Evolutionary conservation across 192 early-diverging fungal genomes (phyloP).

Genomic region (Obelidium mucronatum): DNA sequence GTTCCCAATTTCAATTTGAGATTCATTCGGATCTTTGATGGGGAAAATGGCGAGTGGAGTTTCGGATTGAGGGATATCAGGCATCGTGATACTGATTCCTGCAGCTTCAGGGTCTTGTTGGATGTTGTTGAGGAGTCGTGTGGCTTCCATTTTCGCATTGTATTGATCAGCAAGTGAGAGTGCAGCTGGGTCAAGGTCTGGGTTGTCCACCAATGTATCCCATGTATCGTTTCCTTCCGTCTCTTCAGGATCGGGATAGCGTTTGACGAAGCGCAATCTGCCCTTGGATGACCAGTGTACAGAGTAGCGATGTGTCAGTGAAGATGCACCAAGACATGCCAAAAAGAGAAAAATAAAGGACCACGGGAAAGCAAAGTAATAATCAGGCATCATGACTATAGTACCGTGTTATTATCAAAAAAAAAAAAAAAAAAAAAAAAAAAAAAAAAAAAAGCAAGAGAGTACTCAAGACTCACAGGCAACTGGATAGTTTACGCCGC

Average conservation of each 20-base stretch:
- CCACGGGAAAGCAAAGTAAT: constrained; percentile 30
- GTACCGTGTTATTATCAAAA: no score
- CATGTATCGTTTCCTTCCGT: constrained; percentile 28
- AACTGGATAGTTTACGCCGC: constrained; percentile 17
- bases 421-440: no score
- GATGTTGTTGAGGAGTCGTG: not conserved
- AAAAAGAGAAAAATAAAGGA: constrained; percentile 27
- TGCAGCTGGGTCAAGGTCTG: constrained; percentile 21
- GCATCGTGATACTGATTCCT: not conserved
- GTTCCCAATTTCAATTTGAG: constrained; percentile 30
- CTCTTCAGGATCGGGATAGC: constrained; percentile 35
- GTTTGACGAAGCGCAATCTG: constrained; percentile 28
- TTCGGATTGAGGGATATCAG: constrained; percentile 20
- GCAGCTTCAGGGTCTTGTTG: constrained; percentile 3
- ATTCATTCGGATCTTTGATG: constrained; percentile 33
- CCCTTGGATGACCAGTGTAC: constrained; percentile 21
- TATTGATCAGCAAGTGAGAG: constrained; percentile 22
- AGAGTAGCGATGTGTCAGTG: constrained; percentile 23
- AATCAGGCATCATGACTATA: constrained; percentile 28
- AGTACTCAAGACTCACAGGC: no score
- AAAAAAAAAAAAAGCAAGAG: no score
- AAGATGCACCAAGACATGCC: not conserved
- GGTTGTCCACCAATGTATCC: constrained; percentile 28
- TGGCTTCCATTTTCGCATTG: constrained; percentile 19
- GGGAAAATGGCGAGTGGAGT: constrained; percentile 24